Evolutionary conservation across 768 basidiomycete species (phyloP).

Genomic region (Kwoniella europaea): DNA sequence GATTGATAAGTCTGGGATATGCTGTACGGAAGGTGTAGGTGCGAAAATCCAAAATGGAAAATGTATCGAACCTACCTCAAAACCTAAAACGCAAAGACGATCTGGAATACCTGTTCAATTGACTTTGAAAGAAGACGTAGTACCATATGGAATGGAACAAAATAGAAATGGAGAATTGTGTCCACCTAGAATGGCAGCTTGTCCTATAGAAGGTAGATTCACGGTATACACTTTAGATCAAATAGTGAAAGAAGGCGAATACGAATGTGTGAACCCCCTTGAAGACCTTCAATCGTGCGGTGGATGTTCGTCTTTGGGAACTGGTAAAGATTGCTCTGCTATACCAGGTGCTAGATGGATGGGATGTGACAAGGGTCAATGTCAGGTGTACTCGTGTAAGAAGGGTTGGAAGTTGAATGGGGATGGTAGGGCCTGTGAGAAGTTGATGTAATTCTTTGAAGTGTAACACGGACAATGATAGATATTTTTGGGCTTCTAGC

Average conservation of each 20-base stretch:
- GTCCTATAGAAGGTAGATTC: slow-evolving; percentile 38
- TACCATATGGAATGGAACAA: slow-evolving; percentile 32
- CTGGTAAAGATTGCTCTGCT: slow-evolving; percentile 73
- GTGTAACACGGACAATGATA: background rate
- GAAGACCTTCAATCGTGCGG: slow-evolving; percentile 75
- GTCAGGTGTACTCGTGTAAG: slow-evolving; percentile 56
- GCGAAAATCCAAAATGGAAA: slow-evolving; percentile 31
- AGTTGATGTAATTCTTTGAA: background rate
- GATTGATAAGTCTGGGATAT: slow-evolving; percentile 30
- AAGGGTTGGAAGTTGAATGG: slow-evolving; percentile 36
- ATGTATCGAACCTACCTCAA: slow-evolving; percentile 34
- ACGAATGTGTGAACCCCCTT: slow-evolving; percentile 65
- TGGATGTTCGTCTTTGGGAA: slow-evolving; percentile 70
- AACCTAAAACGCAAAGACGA: background rate
- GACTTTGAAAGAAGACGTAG: background rate
- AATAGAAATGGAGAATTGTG: slow-evolving; percentile 47
- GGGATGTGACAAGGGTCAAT: slow-evolving; percentile 64
- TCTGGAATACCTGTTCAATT: slow-evolving; percentile 7
- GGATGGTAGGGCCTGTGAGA: slow-evolving; percentile 23
- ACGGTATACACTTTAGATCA: background rate
- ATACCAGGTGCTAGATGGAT: slow-evolving; percentile 73
- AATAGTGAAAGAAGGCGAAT: slow-evolving; percentile 11
- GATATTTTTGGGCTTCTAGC: slow-evolving; percentile 1
- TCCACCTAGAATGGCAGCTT: slow-evolving; percentile 49
- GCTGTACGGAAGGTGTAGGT: slow-evolving; percentile 36